A percentile compares a stretch with the other conserved stretches of the same genome.
These are phyloP conservation scores for Babesia sp. DNA, from an alignment of 169 alveolate genomes.

Conservation along the genomic window DNA sequence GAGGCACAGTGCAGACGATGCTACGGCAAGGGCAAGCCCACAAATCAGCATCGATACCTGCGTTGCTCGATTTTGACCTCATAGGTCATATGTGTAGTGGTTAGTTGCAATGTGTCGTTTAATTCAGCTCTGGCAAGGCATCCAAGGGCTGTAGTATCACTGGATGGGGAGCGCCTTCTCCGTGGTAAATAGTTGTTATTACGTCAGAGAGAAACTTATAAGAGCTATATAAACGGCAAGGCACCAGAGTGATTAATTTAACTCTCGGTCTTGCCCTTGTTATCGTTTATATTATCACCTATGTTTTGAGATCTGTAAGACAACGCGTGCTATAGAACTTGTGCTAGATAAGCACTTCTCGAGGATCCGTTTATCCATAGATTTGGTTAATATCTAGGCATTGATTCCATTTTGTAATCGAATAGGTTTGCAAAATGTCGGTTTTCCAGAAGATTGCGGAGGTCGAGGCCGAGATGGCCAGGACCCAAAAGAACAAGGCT, in stretches of 20 bases:
- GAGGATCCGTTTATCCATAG: no score
- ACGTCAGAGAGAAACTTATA: neutral
- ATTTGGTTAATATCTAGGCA: no score
- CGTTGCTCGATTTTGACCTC: neutral
- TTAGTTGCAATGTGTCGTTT: neutral
- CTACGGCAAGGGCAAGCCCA: conserved; percentile 13
- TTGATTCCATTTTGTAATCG: neutral
- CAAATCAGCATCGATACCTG: conserved; percentile 33
- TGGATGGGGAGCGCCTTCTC: neutral
- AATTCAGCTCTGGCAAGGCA: neutral
- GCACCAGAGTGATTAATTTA: no score
- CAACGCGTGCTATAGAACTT: no score
- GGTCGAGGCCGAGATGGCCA: conserved; percentile 97
- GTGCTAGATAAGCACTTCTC: no score
- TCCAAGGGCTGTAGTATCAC: neutral
- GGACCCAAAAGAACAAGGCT: conserved; percentile 98
- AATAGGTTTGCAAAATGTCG: conserved; percentile 74
- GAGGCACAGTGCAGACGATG: conserved; percentile 23
- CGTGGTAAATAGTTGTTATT: neutral
- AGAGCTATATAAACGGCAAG: no score
- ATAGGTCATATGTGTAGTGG: neutral
- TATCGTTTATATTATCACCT: no score
- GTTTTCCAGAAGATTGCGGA: conserved; percentile 91
- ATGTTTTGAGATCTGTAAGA: no score
- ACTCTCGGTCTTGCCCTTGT: no score